A percentile compares a stretch with the other conserved stretches of the same genome.
Conservation (phyloP, 2,329 filamentous ascomycete genomes). For the Hypoxylon rubiginosum region DNA sequence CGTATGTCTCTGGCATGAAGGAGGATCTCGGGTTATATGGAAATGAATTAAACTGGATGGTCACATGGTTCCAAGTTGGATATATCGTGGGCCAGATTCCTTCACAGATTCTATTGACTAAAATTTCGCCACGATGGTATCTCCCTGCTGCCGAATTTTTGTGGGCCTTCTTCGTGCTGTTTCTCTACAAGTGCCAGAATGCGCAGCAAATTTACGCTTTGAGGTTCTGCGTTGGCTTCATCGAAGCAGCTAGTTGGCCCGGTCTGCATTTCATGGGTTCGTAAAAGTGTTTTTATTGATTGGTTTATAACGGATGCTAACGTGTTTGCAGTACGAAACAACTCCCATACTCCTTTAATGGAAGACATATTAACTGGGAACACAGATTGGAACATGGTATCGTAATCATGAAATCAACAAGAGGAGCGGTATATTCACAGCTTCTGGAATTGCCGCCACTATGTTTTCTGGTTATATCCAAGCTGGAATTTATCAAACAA, state of each 20-base stretch:
- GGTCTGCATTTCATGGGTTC: conserved; percentile 44
- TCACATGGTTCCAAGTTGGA: conserved; percentile 35
- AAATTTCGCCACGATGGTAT: conserved; percentile 39
- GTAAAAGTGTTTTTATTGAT: not conserved
- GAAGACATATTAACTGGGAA: not conserved
- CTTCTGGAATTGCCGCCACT: conserved; percentile 60
- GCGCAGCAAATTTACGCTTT: conserved; percentile 47
- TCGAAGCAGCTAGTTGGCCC: conserved; percentile 39
- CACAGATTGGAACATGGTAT: conserved; percentile 51
- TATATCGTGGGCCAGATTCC: conserved; percentile 39
- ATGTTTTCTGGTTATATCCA: conserved; percentile 65
- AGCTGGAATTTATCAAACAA: conserved; percentile 62
- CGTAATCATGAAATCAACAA: conserved; percentile 57
- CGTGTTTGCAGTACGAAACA: conserved; percentile 11
- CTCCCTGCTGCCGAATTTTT: conserved; percentile 39
- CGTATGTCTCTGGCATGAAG: conserved; percentile 53
- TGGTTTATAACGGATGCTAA: not conserved
- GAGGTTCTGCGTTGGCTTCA: conserved; percentile 48
- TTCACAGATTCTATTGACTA: conserved; percentile 35
- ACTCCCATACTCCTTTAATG: not conserved
- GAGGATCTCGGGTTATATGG: conserved; percentile 45
- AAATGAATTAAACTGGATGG: conserved; percentile 46
- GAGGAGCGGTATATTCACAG: conserved; percentile 62
- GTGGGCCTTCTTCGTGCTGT: conserved; percentile 40
- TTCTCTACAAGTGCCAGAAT: conserved; percentile 43